Base-by-base conservation (phyloP, 805 yeast species). In the Pichia deserticola region DNA sequence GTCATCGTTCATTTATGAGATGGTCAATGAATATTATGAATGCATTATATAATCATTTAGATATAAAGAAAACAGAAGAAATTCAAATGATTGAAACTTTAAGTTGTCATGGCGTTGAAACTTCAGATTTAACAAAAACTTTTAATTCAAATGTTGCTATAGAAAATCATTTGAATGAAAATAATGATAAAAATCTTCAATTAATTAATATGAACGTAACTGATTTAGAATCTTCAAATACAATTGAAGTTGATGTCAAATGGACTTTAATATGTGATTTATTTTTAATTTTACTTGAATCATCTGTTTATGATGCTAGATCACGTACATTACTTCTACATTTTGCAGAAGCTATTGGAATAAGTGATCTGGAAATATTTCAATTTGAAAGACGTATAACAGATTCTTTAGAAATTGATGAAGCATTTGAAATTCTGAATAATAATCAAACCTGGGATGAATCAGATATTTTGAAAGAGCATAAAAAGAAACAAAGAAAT, bases 221-320 rank as follows among this genome's bases (percentile, higher is more conserved):
- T 1, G 64, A 65, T 15, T 54, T 63, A n/a, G 59, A 65, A 12
- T 36, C 52, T 7, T 42, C 48, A n/a, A 43, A 42, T 2, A 65
- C 58, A 3, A 54, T 84, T 7, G 79, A 82, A 30, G 75, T 86
- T 48, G 97, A 90, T 59, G 77, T 93, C 27, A 79, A 90, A 33
- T 95, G 99, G 99, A 90, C 97, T 0, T 77, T 92, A 12, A 71
- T 93, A 6, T 95, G 99, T 68, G 99, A 93, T 63, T 68, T 93
- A 43, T 92, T 92, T 61, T 71, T 93, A 40, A 74, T 87, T 9
- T 70, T 92, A 3, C 68, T 93, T 15, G 82, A 89, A 45, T 95
- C 89, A 52, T 89, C 96, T 0, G 77, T 81, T 49, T 95, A 89
- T 62, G 99, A 93, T 65, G 69, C 97, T 5, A 75, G 99, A 36